Conservation (phyloP, 2,329 filamentous ascomycete genomes). For the Diaporthe sp. region DNA sequence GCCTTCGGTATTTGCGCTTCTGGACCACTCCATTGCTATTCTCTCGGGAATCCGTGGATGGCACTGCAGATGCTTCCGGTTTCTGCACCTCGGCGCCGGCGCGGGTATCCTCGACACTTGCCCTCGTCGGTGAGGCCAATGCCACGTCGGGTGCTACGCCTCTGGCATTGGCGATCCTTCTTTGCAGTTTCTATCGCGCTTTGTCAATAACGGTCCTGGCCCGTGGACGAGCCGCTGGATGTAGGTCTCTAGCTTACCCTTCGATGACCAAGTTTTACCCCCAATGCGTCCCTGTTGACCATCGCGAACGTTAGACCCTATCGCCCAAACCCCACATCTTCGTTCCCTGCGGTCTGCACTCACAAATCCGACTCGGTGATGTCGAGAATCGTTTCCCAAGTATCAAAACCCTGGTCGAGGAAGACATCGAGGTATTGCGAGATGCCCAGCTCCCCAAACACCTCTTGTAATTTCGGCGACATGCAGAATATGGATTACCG, state of each 20-base stretch:
- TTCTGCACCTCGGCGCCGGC: conserved; percentile 68
- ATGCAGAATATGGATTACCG: conserved; percentile 55
- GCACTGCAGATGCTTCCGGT: conserved; percentile 53
- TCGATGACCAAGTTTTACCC: conserved; percentile 85
- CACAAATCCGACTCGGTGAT: conserved; percentile 89
- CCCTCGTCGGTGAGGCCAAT: conserved; percentile 63
- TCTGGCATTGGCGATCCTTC: conserved; percentile 82
- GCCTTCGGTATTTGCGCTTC: conserved; percentile 83
- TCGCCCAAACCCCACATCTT: conserved; percentile 21
- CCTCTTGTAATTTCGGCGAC: conserved; percentile 73
- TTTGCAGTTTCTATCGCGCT: conserved; percentile 78
- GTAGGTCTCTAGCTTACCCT: conserved; percentile 68
- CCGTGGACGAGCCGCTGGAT: conserved; percentile 34
- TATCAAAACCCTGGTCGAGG: conserved; percentile 85
- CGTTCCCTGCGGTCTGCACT: conserved; percentile 50
- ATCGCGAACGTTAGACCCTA: conserved; percentile 26
- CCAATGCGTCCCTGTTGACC: conserved; percentile 73
- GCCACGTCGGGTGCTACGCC: conserved; percentile 70
- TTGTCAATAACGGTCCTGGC: conserved; percentile 37
- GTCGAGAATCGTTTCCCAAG: conserved; percentile 86
- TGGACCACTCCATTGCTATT: conserved; percentile 58
- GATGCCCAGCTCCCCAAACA: conserved; percentile 83
- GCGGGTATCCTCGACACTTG: conserved; percentile 68
- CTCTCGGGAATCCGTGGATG: conserved; percentile 59
- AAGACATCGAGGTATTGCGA: conserved; percentile 82